Evolutionary conservation across 148 eudicot species (phyloP).

Genomic region (Chenopodium quinoa): DNA sequence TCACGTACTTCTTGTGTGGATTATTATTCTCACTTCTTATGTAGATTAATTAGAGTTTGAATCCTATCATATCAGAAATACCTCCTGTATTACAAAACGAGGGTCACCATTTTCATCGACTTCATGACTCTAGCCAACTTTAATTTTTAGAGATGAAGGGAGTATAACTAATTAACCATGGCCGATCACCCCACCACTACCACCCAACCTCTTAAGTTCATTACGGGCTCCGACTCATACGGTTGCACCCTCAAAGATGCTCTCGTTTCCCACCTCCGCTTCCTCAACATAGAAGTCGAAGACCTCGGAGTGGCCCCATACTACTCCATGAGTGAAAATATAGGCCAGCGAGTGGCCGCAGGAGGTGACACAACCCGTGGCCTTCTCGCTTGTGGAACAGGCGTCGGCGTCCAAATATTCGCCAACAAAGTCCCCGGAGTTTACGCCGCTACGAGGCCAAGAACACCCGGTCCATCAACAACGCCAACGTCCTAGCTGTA

Average conservation of each 20-base stretch:
- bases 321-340: constrained; percentile 61
- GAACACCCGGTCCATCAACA: constrained; percentile 72
- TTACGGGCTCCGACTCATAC: constrained; percentile 76
- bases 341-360: constrained; percentile 60
- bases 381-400: constrained; percentile 76
- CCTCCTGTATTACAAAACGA: too few species aligned
- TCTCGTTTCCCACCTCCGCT: constrained; percentile 61
- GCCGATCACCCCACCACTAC: too few species aligned
- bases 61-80: too few species aligned
- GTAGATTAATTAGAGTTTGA: too few species aligned
- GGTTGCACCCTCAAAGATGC: constrained; percentile 64
- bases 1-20: too few species aligned
- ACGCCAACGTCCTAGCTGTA: constrained; percentile 77
- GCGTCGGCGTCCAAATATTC: constrained; percentile 76
- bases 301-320: constrained; percentile 77
- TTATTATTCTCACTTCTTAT: too few species aligned
- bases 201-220: constrained; percentile 46
- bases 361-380: constrained; percentile 40
- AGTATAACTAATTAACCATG: too few species aligned
- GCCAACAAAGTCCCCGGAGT: constrained; percentile 78
- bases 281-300: constrained; percentile 69
- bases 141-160: too few species aligned
- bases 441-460: constrained; percentile 72
- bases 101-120: too few species aligned
- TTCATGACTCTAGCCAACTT: too few species aligned